Base-by-base conservation (phyloP, 148 eudicot genomes). In the Heliosperma pusillum region DNA sequence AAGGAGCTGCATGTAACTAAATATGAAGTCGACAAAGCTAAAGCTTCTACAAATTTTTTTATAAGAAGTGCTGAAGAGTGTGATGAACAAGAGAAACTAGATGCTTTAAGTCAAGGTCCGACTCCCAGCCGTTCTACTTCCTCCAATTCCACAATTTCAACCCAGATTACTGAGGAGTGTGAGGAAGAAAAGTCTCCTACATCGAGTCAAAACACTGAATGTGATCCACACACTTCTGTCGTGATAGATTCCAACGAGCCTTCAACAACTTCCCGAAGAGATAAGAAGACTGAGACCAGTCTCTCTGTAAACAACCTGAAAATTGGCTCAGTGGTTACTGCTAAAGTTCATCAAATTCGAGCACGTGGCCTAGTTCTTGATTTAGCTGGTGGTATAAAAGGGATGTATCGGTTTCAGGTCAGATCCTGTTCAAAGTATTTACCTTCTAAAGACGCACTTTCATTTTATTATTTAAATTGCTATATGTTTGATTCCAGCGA, bases 381-480 rank as follows among this genome's bases (percentile, higher is more conserved):
- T 82, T 76, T 92, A 81, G 96, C 92, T 55, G 87, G 88, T 58
- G 97, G 91, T 55, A 73, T 95, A 55, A 89, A 83, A 75, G 98
- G 97, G 63, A 95, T 95, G 97, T 84, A 81, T 45, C 92, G 89
- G 26, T 95, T 90, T 85, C 91, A 90, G 97, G 98, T 94, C 85
- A 74, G 74, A 72, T 70, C n/a, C 30, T 10, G 69, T 77, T n/a
- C 30, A 17, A 25, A 15, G 36, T 26, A 5, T 5, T 7, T 19
- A 16, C n/a, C 33, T 33, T 20, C 30, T 10, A 20, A 61, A n/a
- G 27, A 44, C 71, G 16, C 36, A 26, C 68, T 56, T 66, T 9
- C 27, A 9, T 64, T 22, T 42, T 20, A n/a, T 30, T 78, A 5
- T 33, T 20, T 44, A 25, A 57, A 25, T 17, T 11, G 25, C 3